A percentile compares a stretch with the other conserved stretches of the same genome.
These are phyloP conservation scores for Bipolaris oryzae DNA, from an alignment of 2,329 filamentous ascomycete species.

Conservation along the genomic window DNA sequence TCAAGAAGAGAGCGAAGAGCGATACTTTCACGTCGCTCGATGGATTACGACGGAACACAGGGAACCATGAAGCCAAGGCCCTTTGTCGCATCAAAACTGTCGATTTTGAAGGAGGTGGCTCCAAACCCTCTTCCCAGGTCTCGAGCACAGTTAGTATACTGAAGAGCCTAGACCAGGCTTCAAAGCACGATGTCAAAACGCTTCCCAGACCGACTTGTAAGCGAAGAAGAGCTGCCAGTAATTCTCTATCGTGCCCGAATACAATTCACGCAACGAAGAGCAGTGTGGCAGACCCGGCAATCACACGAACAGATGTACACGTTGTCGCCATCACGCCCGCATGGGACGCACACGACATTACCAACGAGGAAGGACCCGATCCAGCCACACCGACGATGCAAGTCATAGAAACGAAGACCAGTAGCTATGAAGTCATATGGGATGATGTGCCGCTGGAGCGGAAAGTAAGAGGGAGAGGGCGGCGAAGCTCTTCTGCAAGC, in stretches of 20 bases:
- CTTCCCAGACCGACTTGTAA: neutral
- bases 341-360: slow-evolving; percentile 2
- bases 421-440: slow-evolving; percentile 42
- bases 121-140: slow-evolving; percentile 6
- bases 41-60: neutral
- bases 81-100: slow-evolving; percentile 40
- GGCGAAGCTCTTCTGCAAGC: slow-evolving; percentile 31
- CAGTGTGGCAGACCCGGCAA: slow-evolving; percentile 32
- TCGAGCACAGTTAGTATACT: slow-evolving; percentile 8
- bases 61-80: neutral
- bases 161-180: neutral
- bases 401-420: slow-evolving; percentile 35
- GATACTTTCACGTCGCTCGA: slow-evolving; percentile 23
- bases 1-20: slow-evolving; percentile 36
- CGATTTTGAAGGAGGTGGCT: slow-evolving; percentile 31
- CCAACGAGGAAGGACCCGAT: slow-evolving; percentile 13
- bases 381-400: slow-evolving; percentile 44
- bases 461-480: neutral
- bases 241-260: slow-evolving; percentile 13
- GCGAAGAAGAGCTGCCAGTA: neutral
- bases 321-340: slow-evolving; percentile 38
- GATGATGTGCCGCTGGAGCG: slow-evolving; percentile 31
- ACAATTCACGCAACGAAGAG: slow-evolving; percentile 25
- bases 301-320: slow-evolving; percentile 45
- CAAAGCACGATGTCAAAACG: neutral